Percentiles rank a stretch among this genome's conserved stretches.
These are phyloP conservation scores for Actinidia arguta DNA, from an alignment of 179 eudicot genomes.

Conservation along the genomic window DNA sequence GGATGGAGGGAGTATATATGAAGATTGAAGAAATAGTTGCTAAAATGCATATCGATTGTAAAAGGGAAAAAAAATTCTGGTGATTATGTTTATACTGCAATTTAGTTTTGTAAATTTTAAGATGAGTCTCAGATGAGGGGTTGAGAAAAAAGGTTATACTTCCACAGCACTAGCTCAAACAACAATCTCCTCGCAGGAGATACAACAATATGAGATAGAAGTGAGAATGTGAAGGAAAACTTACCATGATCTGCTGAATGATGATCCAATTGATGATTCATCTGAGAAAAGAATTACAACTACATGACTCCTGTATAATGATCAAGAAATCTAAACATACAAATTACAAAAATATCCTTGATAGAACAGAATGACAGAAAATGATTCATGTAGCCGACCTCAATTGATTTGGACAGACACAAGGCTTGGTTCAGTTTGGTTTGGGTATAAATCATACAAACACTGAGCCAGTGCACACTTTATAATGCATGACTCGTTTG, in stretches of 20 bases:
- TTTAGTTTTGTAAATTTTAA: neutral
- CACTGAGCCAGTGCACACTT: too few species aligned
- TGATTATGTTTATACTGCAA: neutral
- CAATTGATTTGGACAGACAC: too few species aligned
- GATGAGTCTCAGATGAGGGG: neutral
- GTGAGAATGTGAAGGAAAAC: neutral
- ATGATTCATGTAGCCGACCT: too few species aligned
- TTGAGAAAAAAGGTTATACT: neutral
- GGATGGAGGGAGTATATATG: too few species aligned
- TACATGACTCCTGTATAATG: neutral
- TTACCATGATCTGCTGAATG: slow-evolving; percentile 24
- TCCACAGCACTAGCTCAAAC: neutral
- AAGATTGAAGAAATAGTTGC: neutral
- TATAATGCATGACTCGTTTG: too few species aligned
- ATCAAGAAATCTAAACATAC: neutral
- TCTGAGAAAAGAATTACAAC: slow-evolving; percentile 9
- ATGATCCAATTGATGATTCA: slow-evolving; percentile 20
- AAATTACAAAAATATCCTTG: neutral
- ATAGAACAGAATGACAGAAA: too few species aligned
- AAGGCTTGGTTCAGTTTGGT: too few species aligned
- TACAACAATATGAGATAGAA: neutral
- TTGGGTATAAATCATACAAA: too few species aligned
- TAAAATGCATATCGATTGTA: neutral
- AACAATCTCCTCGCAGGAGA: neutral
- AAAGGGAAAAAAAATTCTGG: neutral